phyloP scores from a whole-genome alignment of 148 eudicot genomes.

The Rhododendron griersonianum region DNA sequence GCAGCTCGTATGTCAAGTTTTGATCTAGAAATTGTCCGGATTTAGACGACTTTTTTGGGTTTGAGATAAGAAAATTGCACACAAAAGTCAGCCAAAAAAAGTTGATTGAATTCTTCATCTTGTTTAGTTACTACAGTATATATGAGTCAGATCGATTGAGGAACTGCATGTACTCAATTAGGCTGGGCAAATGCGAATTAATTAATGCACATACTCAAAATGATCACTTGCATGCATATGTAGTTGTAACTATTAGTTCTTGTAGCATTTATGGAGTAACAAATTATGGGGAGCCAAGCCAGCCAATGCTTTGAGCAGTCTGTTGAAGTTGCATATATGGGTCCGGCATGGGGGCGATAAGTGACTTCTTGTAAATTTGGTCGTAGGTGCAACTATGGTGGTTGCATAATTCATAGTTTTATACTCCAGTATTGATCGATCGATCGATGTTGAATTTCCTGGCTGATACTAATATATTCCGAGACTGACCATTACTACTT shows the following conservation, averaged over 20 bases:
- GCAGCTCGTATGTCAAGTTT: background rate
- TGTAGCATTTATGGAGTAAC: background rate
- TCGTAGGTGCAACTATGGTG: background rate
- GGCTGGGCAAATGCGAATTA: background rate
- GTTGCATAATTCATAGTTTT: too few species aligned
- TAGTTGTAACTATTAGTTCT: background rate
- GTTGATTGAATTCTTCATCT: too few species aligned
- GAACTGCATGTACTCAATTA: background rate
- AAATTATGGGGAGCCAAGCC: background rate
- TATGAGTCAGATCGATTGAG: background rate
- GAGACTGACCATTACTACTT: too few species aligned
- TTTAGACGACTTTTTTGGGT: background rate
- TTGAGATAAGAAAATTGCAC: background rate
- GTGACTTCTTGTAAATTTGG: background rate
- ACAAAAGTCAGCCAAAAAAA: too few species aligned
- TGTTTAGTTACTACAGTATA: too few species aligned
- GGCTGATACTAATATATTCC: too few species aligned
- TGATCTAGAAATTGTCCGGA: background rate
- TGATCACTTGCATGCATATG: too few species aligned
- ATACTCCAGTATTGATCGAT: too few species aligned
- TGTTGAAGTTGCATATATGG: background rate
- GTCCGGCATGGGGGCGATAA: background rate
- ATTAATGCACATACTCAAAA: background rate
- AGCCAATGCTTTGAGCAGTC: background rate
- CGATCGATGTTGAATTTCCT: too few species aligned